Base-by-base conservation (phyloP, 73 alveolate species). In the Blepharisma japonicum region DNA sequence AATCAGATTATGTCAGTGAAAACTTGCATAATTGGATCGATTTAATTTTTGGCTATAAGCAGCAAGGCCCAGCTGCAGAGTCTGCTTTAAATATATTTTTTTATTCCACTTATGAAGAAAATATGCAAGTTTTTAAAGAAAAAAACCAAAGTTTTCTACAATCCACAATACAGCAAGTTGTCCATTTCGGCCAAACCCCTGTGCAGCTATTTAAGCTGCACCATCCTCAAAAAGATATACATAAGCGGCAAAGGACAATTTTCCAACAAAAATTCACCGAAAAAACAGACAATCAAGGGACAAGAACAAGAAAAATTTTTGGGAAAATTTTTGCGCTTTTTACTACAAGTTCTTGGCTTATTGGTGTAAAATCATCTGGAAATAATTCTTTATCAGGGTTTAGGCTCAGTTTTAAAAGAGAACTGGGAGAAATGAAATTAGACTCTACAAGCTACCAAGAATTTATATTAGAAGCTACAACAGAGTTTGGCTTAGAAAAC, bases 121-220 rank as follows among this genome's bases (percentile, higher is more conserved):
- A 82, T 38, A 91, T 93, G 0, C 92, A 87, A 76, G 81, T 94
- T 25, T 94, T 85, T 81, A 79, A 77, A 38, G 85, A 89, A 27
- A 70, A 39, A 66, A 97, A 94, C 56, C 97, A 95, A 2, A 81
- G 81, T 38, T 90, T 89, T 68, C 68, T 96, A 81, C 32, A 55
- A 56, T 97, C 97, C 49, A 87, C 80, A 61, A 94, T 91, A 77
- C 94, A 92, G 25, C 93, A 97, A 81, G 93, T 95, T 78, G 93
- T 92, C 79, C 98, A 97, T 85, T 97, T 94, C 83, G 99, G 99
- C 67, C 90, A 97, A 80, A 87, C 97, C 45, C 99, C 99, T 27
- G 92, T 90, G 67, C 88, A 94, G 81, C 67, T 97, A 23, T 97
- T 97, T 77, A 88, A 88, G 74, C 81, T 87, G 45, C 96, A 97